phyloP scores from a whole-genome alignment of 2,329 filamentous ascomycete species.

The Amphichorda felina region DNA sequence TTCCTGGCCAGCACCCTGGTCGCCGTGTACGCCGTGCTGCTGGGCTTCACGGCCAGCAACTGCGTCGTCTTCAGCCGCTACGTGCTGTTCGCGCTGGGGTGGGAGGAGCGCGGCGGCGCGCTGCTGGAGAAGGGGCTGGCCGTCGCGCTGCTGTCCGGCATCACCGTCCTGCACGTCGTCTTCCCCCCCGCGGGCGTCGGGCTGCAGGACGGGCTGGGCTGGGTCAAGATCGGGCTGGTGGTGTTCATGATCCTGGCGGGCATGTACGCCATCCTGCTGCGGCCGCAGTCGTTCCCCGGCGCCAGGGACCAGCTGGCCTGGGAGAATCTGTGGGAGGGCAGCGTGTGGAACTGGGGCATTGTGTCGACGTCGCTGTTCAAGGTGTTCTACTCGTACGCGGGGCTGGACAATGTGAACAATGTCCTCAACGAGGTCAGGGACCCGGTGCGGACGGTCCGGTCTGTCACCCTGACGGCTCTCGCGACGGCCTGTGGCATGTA shows the following conservation, averaged over 20 bases:
- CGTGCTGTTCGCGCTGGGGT: slow-evolving; percentile 43
- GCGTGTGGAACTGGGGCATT: slow-evolving; percentile 56
- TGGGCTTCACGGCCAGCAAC: slow-evolving; percentile 59
- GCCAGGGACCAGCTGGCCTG: slow-evolving; percentile 20
- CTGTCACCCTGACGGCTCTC: slow-evolving; percentile 47
- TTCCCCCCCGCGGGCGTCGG: slow-evolving; percentile 44
- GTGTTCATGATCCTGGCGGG: slow-evolving; percentile 50
- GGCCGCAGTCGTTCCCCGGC: slow-evolving; percentile 8
- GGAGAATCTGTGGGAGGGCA: slow-evolving; percentile 48
- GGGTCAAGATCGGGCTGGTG: slow-evolving; percentile 49
- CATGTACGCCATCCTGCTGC: slow-evolving; percentile 40
- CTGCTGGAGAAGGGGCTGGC: slow-evolving; percentile 42
- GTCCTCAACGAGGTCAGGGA: slow-evolving; percentile 61
- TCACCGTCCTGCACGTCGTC: slow-evolving; percentile 48
- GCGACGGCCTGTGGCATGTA: slow-evolving; percentile 52
- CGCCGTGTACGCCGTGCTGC: slow-evolving; percentile 48
- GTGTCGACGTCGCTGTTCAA: slow-evolving; percentile 58
- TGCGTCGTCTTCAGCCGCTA: slow-evolving; percentile 60
- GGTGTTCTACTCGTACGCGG: slow-evolving; percentile 58
- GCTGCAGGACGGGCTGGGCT: slow-evolving; percentile 50
- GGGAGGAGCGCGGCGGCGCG: slow-evolving; percentile 33
- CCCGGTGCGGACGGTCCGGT: slow-evolving; percentile 52
- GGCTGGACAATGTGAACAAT: slow-evolving; percentile 55
- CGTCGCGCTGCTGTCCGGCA: slow-evolving; percentile 38
- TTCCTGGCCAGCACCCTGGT: slow-evolving; percentile 54